Percentiles rank a stretch among this genome's conserved stretches.
These are phyloP conservation scores for Takashimella koratensis DNA, from an alignment of 1,284 basidiomycete species.

Conservation along the genomic window DNA sequence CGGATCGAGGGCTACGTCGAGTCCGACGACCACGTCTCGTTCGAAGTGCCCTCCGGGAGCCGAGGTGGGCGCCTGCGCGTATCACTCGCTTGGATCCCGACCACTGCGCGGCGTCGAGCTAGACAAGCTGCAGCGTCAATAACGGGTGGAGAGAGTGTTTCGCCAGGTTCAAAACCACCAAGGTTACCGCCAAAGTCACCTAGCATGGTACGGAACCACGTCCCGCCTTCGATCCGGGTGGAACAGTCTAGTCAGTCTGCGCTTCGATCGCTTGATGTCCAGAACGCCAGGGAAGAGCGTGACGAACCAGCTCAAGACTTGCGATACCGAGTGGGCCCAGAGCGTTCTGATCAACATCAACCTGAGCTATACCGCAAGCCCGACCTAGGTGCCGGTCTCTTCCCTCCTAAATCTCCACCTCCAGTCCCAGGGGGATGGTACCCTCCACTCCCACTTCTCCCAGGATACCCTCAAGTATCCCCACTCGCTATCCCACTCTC, in stretches of 20 bases:
- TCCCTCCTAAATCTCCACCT: too few species aligned
- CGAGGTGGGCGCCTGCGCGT: slow-evolving; percentile 27
- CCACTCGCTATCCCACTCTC: neutral
- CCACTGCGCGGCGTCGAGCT: neutral
- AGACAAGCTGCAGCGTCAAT: neutral
- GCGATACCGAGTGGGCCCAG: too few species aligned
- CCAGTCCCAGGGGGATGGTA: too few species aligned
- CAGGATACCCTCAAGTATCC: neutral
- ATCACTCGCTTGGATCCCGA: slow-evolving; percentile 27
- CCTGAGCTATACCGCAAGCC: too few species aligned
- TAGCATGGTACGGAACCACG: neutral
- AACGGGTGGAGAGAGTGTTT: neutral
- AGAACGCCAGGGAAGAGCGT: too few species aligned
- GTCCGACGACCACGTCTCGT: slow-evolving; percentile 28
- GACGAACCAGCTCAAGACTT: too few species aligned
- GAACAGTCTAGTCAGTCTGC: too few species aligned
- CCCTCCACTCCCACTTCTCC: neutral
- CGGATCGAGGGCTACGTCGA: neutral
- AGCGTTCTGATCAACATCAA: too few species aligned
- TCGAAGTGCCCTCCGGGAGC: slow-evolving; percentile 32
- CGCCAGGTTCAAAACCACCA: neutral
- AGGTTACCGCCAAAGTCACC: neutral
- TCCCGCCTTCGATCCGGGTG: neutral
- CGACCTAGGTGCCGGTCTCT: too few species aligned
- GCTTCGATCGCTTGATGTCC: too few species aligned